Evolutionary conservation across 140 eudicot genomes (phyloP).

Genomic region (Oenanthe javanica): DNA sequence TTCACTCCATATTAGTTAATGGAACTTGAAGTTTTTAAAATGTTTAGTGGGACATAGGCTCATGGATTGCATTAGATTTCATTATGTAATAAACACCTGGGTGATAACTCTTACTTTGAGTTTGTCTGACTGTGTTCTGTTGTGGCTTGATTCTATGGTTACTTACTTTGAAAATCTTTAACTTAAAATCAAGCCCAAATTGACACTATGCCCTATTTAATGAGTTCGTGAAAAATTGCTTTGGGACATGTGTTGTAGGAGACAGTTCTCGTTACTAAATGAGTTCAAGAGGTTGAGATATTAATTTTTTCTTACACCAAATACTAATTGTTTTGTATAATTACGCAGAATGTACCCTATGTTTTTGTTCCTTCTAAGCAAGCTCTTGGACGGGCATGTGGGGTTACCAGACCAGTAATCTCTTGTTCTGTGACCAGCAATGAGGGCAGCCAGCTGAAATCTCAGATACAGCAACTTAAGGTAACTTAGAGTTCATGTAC

Average conservation of each 20-base stretch:
- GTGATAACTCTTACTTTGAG: neutral
- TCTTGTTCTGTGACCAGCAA: conserved; percentile 19
- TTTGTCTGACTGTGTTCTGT: neutral
- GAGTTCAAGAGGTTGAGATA: neutral
- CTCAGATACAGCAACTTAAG: conserved; percentile 20
- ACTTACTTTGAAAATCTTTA: neutral
- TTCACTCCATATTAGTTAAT: neutral
- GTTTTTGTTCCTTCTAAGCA: conserved; percentile 20
- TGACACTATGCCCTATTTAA: neutral
- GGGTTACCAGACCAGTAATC: conserved; percentile 19
- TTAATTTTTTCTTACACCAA: no score
- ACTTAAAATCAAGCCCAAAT: neutral
- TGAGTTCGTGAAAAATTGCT: neutral
- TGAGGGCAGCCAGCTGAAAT: conserved; percentile 19
- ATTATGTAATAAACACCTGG: neutral
- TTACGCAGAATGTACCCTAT: conserved; percentile 16
- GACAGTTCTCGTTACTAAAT: neutral
- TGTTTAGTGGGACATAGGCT: neutral
- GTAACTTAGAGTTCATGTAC: neutral
- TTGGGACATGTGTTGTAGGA: neutral
- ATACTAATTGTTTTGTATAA: neutral
- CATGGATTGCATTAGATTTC: neutral
- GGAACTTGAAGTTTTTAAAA: neutral
- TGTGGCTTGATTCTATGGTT: neutral
- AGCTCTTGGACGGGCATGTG: conserved; percentile 23